Evolutionary conservation across 192 early-diverging fungal genomes (phyloP).

Genomic region (Coemansia sp.): DNA sequence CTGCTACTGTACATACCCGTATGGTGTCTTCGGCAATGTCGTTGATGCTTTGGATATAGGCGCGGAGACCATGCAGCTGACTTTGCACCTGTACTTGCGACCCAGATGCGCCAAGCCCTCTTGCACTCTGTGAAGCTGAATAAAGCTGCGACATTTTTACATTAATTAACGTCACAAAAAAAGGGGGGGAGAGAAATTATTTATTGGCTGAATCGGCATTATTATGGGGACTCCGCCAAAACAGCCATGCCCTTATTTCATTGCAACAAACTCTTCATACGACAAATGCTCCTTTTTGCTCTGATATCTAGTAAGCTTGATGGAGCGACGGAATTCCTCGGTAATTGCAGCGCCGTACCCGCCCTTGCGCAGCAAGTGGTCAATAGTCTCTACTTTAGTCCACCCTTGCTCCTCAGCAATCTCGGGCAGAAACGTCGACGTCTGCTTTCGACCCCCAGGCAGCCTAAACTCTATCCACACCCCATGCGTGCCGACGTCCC

Average conservation of each 20-base stretch:
- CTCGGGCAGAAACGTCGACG: conserved; percentile 91
- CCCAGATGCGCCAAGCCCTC: neutral
- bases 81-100: conserved; percentile 23
- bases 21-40: conserved; percentile 26
- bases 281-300: conserved; percentile 66
- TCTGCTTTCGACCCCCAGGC: conserved; percentile 47
- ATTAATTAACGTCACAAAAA: too few relatives aligned
- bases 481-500: conserved; percentile 89
- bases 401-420: conserved; percentile 86
- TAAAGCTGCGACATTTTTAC: conserved; percentile 4
- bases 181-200: too few relatives aligned
- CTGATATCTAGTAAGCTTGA: conserved; percentile 83
- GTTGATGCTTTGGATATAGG: conserved; percentile 8
- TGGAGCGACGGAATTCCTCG: conserved; percentile 52
- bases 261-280: conserved; percentile 63
- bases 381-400: conserved; percentile 80
- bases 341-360: conserved; percentile 69
- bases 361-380: conserved; percentile 84
- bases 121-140: conserved; percentile 1
- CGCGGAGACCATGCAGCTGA: conserved; percentile 7
- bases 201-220: too few relatives aligned
- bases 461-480: conserved; percentile 86
- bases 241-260: too few relatives aligned
- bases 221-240: too few relatives aligned
- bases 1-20: conserved; percentile 23